phyloP scores from a whole-genome alignment of 2,329 filamentous ascomycete species.

The Gaeumannomyces sp. region DNA sequence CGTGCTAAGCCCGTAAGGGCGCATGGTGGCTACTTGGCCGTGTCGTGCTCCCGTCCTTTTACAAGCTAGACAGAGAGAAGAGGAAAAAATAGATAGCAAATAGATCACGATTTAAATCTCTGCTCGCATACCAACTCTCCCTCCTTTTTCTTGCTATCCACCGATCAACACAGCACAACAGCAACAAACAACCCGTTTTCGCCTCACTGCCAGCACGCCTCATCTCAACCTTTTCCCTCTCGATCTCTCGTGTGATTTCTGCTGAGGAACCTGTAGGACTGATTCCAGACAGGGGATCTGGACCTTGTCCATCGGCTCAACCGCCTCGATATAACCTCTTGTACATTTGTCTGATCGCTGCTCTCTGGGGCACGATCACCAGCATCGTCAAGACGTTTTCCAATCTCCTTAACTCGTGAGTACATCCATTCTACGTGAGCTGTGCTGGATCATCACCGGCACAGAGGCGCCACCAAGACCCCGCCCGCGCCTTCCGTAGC shows the following conservation, averaged over 20 bases:
- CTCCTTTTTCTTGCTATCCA: neutral
- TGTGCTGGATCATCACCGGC: neutral
- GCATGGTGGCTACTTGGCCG: neutral
- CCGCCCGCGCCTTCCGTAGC: neutral
- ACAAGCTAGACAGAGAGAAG: neutral
- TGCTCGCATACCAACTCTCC: neutral
- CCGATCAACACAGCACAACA: neutral
- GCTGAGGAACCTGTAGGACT: neutral
- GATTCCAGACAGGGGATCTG: neutral
- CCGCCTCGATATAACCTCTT: neutral
- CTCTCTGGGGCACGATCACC: conserved; percentile 49
- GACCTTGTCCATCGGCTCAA: neutral
- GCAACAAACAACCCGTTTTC: neutral
- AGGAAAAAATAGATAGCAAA: neutral
- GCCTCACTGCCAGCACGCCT: neutral
- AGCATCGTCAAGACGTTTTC: conserved; percentile 89
- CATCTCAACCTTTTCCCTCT: neutral
- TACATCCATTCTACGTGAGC: conserved; percentile 11
- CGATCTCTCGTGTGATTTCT: neutral
- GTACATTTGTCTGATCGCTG: conserved; percentile 7
- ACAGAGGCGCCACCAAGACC: neutral
- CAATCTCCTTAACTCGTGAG: conserved; percentile 95
- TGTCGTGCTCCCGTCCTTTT: neutral
- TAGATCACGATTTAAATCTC: neutral
- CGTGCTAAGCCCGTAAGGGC: neutral